These are phyloP conservation scores for Cornus controversa DNA, from an alignment of 148 eudicot species.

Conservation along the genomic window DNA sequence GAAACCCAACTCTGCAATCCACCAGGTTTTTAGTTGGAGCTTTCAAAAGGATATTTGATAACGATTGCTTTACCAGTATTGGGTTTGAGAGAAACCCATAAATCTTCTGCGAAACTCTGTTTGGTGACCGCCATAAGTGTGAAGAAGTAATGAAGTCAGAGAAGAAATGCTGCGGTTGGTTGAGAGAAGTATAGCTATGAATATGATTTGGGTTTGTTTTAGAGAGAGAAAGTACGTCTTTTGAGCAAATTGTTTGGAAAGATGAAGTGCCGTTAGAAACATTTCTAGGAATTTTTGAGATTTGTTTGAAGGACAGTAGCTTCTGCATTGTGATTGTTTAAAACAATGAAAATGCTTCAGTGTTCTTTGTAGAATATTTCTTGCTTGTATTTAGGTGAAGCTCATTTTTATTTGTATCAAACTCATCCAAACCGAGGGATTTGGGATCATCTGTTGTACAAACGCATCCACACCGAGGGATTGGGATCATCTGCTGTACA, in stretches of 20 bases:
- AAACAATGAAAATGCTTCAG: not conserved
- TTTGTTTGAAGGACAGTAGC: slow-evolving; percentile 28
- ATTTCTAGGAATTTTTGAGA: slow-evolving; percentile 32
- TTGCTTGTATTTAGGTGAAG: too few species aligned
- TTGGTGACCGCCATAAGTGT: too few species aligned
- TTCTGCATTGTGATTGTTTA: slow-evolving; percentile 39
- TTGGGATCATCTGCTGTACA: too few species aligned
- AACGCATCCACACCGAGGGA: too few species aligned
- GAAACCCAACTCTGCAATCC: slow-evolving; percentile 19
- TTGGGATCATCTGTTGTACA: too few species aligned
- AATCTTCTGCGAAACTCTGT: slow-evolving; percentile 10
- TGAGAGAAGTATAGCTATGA: not conserved
- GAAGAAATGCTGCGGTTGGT: slow-evolving; percentile 19
- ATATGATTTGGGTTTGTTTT: slow-evolving; percentile 18
- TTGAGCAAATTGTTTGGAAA: slow-evolving; percentile 5
- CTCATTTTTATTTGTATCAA: too few species aligned
- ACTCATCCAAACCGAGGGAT: too few species aligned
- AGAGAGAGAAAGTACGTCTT: slow-evolving; percentile 19
- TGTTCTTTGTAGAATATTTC: not conserved
- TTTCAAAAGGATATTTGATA: slow-evolving; percentile 29
- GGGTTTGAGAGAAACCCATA: slow-evolving; percentile 38
- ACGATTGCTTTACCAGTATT: slow-evolving; percentile 20
- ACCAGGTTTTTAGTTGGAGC: slow-evolving; percentile 18
- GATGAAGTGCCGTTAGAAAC: not conserved
- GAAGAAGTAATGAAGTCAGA: slow-evolving; percentile 16